Evolutionary conservation across 176 grass and related monocot genomes (phyloP), one percentile per base, ranked within the genome.

Genomic region (Areca catechu): DNA sequence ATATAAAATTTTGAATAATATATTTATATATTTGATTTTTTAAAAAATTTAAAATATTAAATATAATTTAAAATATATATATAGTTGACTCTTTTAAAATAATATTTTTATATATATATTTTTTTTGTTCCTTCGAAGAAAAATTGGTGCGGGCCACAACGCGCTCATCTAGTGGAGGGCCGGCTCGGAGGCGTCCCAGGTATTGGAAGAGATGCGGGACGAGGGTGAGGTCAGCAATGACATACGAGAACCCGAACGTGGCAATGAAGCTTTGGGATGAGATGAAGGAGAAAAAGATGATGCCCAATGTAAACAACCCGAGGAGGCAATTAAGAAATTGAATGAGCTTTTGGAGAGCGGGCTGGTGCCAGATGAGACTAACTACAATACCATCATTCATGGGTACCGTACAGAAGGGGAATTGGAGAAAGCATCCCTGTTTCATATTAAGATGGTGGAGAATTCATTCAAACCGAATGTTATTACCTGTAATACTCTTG

Each of bases 391-490:
- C 30, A 82, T 96, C 54, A 96, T 96, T 76, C 74, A 96, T 64
- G 86, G 83, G 14, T 96, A 87, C 57, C 90, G 92, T 70, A 82
- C 71, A 74, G 79, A 84, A 70, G 86, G 86, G 7, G 86, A 96
- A 70, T 79, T 96, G 71, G 86, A 90, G 58, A 90, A 81, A 20
- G 86, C 91, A 49, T 96, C 90, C 53, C 86, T 80, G 63, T 96
- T 96, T 75, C 92, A 96, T 74, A 90, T 88, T 67, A 84, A 90
- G 70, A 96, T 96, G 86, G 74, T 96, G 15, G 80, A 86, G 61
- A 96, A 90, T 76, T 96, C 74, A 24, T 96, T 96, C 76, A 96
- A 76, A 27, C 86, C 86, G 0, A 75, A 87, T 82, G 83, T 90
- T 56, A 57, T 90, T 59, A 96, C 92, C 24, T 96, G 86, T 74